phyloP scores from a whole-genome alignment of 306 rosid species.

The Phaseolus lunatus region DNA sequence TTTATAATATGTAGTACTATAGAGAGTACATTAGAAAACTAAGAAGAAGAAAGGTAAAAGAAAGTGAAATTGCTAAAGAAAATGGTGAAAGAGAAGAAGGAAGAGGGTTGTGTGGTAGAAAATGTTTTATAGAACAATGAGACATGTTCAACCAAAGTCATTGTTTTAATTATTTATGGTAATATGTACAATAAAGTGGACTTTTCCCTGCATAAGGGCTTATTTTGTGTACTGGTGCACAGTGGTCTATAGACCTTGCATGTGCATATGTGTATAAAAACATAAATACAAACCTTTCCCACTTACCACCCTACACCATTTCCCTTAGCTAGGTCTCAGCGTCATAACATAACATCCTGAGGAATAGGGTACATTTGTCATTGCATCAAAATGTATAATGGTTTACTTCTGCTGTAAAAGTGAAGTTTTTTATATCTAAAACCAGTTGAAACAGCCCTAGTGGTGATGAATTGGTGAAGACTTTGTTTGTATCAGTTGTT shows the following conservation, averaged over 20 bases:
- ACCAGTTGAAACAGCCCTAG: too few species aligned
- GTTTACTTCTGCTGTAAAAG: neutral
- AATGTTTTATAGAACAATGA: neutral
- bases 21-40: neutral
- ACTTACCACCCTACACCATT: neutral
- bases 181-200: neutral
- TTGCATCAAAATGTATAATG: neutral
- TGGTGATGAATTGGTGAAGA: too few species aligned
- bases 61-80: neutral
- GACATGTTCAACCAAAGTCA: neutral
- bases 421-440: too few species aligned
- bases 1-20: neutral
- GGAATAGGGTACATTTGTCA: neutral
- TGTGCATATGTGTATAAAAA: slow-evolving; percentile 7
- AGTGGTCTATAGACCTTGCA: neutral
- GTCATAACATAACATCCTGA: neutral
- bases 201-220: neutral
- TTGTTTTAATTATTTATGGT: neutral
- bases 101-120: neutral
- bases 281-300: neutral
- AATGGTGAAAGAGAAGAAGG: neutral
- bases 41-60: neutral
- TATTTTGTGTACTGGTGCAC: neutral
- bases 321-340: neutral
- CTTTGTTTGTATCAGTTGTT: neutral